These are phyloP conservation scores for Wickerhamomyces bovis DNA, from an alignment of 805 yeast genomes.

Conservation along the genomic window DNA sequence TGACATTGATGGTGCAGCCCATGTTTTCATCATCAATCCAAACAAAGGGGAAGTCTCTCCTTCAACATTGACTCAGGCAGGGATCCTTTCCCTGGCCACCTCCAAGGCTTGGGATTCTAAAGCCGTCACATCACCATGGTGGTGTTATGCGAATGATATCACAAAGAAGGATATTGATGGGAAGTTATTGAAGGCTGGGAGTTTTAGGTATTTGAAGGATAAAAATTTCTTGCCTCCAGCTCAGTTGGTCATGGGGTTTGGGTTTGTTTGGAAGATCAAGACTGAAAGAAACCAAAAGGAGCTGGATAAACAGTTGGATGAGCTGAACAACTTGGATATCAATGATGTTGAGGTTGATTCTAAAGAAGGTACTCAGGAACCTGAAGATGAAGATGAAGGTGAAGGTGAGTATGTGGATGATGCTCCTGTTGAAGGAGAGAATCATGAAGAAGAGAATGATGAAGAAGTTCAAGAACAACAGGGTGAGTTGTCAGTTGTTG, in stretches of 20 bases:
- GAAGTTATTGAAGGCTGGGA: conserved; percentile 56
- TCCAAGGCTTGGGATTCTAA: conserved; percentile 90
- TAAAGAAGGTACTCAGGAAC: conserved; percentile 10
- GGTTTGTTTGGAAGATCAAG: conserved; percentile 66
- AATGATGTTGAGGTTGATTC: conserved; percentile 12
- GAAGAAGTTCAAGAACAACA: conserved; percentile 12
- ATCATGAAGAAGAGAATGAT: conserved; percentile 4
- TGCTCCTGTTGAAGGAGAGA: conserved; percentile 7
- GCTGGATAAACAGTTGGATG: conserved; percentile 24
- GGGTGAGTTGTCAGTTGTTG: conserved; percentile 5
- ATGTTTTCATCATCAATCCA: conserved; percentile 80
- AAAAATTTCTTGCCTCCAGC: conserved; percentile 66
- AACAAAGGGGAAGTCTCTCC: conserved; percentile 75
- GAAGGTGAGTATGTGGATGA: not conserved
- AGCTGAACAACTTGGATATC: conserved; percentile 14
- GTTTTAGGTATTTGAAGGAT: conserved; percentile 46
- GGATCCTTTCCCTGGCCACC: conserved; percentile 72
- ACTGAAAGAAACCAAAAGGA: conserved; percentile 42
- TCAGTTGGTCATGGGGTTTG: conserved; percentile 89
- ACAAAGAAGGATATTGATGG: conserved; percentile 63
- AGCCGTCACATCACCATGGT: conserved; percentile 79
- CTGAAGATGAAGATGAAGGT: conserved; percentile 9
- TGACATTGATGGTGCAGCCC: conserved; percentile 67
- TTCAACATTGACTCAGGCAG: conserved; percentile 83
- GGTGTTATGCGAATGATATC: conserved; percentile 61